Evolutionary conservation across 225 moss, liverwort and hornwort genomes (phyloP).

Genomic region (Sphagnum contortum): DNA sequence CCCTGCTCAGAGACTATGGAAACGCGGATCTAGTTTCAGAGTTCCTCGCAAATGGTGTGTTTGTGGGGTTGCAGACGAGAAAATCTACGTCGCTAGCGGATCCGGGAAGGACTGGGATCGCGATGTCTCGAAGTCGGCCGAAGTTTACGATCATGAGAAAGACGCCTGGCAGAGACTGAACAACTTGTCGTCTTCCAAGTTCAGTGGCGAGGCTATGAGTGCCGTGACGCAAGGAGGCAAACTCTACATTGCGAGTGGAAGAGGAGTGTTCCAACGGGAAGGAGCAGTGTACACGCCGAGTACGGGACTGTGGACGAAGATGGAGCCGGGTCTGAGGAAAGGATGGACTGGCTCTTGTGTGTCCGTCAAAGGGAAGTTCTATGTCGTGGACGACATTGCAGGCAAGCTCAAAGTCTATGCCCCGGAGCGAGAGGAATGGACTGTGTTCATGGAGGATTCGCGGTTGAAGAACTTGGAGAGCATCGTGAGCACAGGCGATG

Average conservation of each 20-base stretch:
- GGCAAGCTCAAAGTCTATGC: conserved; percentile 59
- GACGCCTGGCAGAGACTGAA: conserved; percentile 41
- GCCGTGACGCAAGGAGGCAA: conserved; percentile 32
- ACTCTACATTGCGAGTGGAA: conserved; percentile 60
- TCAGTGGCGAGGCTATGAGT: conserved; percentile 73
- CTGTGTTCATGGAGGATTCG: conserved; percentile 22
- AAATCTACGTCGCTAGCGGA: conserved; percentile 68
- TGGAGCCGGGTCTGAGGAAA: conserved; percentile 50
- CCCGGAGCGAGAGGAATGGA: conserved; percentile 36
- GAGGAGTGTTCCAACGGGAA: conserved; percentile 49
- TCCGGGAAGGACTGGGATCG: conserved; percentile 60
- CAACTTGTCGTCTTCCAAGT: conserved; percentile 55
- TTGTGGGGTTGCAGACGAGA: conserved; percentile 52
- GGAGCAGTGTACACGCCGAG: conserved; percentile 49
- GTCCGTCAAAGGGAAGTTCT: conserved; percentile 37
- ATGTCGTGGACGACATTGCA: conserved; percentile 30
- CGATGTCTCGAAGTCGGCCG: conserved; percentile 46
- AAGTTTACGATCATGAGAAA: conserved; percentile 33
- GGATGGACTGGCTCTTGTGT: conserved; percentile 74
- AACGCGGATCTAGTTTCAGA: conserved; percentile 31
- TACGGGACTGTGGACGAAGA: conserved; percentile 32
- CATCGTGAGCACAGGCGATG: conserved; percentile 13
- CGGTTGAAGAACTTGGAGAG: conserved; percentile 26
- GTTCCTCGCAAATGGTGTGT: conserved; percentile 84
- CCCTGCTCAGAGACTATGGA: conserved; percentile 39